Evolutionary conservation across 768 basidiomycete genomes (phyloP).

Genomic region (Psilocybe azurescens): DNA sequence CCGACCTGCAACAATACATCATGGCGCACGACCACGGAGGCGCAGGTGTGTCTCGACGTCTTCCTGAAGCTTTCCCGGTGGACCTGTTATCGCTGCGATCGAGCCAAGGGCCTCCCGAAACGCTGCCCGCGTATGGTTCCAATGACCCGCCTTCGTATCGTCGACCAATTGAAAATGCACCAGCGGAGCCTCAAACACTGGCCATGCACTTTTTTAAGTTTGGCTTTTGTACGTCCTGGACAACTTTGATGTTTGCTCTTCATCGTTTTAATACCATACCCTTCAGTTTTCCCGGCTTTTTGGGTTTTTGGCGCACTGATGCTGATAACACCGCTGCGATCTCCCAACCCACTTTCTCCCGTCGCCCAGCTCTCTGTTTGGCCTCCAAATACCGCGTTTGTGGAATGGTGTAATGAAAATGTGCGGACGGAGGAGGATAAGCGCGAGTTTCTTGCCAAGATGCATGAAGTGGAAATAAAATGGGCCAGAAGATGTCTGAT

Average conservation of each 20-base stretch:
- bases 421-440: constrained; percentile 20
- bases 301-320: constrained; percentile 25
- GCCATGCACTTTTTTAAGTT: constrained; percentile 22
- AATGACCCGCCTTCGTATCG: constrained; percentile 23
- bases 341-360: constrained; percentile 13
- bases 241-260: background rate
- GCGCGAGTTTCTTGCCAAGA: constrained; percentile 11
- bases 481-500: constrained; percentile 24
- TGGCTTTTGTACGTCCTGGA: constrained; percentile 21
- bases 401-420: constrained; percentile 20
- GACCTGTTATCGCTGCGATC: constrained; percentile 17
- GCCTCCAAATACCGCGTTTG: constrained; percentile 15
- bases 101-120: constrained; percentile 11
- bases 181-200: constrained; percentile 21
- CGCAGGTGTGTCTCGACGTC: constrained; percentile 11
- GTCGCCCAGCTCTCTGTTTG: constrained; percentile 10
- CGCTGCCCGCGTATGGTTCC: constrained; percentile 21
- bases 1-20: constrained; percentile 16
- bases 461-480: constrained; percentile 20
- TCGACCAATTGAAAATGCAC: constrained; percentile 4
- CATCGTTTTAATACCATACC: background rate
- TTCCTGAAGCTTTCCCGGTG: constrained; percentile 20
- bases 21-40: constrained; percentile 18
- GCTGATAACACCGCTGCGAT: constrained; percentile 16
- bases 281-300: constrained; percentile 22